Evolutionary conservation across 441 rosid genomes (phyloP).

Genomic region (Macaranga tanarius): DNA sequence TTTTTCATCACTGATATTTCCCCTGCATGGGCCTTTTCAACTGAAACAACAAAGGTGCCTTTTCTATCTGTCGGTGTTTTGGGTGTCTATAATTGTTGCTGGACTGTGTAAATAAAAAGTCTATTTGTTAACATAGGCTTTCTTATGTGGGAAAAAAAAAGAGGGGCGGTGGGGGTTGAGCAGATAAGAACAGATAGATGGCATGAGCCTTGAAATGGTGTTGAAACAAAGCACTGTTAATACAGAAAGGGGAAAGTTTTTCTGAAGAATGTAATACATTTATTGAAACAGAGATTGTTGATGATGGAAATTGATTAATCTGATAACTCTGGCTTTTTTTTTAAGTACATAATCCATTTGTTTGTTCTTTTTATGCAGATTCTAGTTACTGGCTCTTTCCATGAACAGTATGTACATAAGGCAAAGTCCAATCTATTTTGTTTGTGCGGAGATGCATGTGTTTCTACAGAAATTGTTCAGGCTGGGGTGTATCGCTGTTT

Average conservation of each 20-base stretch:
- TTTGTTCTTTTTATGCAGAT: conserved; percentile 48
- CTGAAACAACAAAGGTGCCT: conserved; percentile 80
- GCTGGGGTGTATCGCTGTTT: conserved; percentile 87
- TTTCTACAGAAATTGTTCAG: conserved; percentile 69
- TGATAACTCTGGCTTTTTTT: background rate
- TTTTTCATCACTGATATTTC: conserved; percentile 83
- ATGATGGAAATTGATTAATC: too few species aligned
- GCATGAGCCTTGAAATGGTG: too few species aligned
- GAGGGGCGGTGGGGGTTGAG: too few species aligned
- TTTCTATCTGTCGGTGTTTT: background rate
- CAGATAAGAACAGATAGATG: too few species aligned
- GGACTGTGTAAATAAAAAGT: too few species aligned
- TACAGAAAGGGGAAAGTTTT: too few species aligned
- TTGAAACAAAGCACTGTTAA: too few species aligned
- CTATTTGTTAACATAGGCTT: background rate
- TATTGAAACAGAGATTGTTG: too few species aligned
- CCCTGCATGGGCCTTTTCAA: conserved; percentile 80
- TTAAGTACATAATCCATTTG: background rate
- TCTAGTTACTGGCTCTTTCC: conserved; percentile 80
- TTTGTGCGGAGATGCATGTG: conserved; percentile 70
- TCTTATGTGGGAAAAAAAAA: background rate
- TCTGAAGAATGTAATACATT: too few species aligned
- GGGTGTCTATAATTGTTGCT: background rate
- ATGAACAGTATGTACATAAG: conserved; percentile 52
- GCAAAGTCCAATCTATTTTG: conserved; percentile 64